A percentile compares a stretch with the other conserved stretches of the same genome.
phyloP scores from a whole-genome alignment of 208 protist species.

The Vickermania ingenoplastis region DNA sequence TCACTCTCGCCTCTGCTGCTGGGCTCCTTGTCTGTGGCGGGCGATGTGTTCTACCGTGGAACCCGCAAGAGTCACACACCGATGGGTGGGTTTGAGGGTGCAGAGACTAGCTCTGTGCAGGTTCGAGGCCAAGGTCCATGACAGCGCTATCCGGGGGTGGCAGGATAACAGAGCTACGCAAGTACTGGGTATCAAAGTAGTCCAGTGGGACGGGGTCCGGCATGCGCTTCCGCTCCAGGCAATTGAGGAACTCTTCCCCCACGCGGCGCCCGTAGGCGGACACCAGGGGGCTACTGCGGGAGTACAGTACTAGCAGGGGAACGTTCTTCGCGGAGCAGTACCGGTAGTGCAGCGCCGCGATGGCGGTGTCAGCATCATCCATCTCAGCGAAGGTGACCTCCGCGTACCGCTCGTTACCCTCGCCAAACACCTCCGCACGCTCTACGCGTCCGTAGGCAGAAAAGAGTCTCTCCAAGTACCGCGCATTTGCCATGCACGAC shows the following conservation, averaged over 20 bases:
- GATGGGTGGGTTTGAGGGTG: too few relatives aligned
- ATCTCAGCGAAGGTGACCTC: slow-evolving; percentile 57
- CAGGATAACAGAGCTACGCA: slow-evolving; percentile 38
- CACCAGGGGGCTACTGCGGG: slow-evolving; percentile 40
- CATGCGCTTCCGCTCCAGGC: slow-evolving; percentile 34
- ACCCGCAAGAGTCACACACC: too few relatives aligned
- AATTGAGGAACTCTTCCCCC: slow-evolving; percentile 46
- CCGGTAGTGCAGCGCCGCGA: slow-evolving; percentile 73
- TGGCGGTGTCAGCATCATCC: slow-evolving; percentile 70
- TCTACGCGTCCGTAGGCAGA: slow-evolving; percentile 68
- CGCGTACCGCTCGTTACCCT: slow-evolving; percentile 42
- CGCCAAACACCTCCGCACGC: slow-evolving; percentile 42
- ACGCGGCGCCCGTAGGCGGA: slow-evolving; percentile 59
- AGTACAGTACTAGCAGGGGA: slow-evolving; percentile 79
- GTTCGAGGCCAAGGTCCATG: slow-evolving; percentile 19
- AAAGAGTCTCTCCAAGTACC: slow-evolving; percentile 77
- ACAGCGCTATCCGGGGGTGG: slow-evolving; percentile 56
- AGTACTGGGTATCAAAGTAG: slow-evolving; percentile 45
- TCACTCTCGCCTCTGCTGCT: too few relatives aligned
- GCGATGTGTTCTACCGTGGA: too few relatives aligned
- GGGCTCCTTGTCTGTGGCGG: too few relatives aligned
- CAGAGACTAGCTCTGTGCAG: too few relatives aligned
- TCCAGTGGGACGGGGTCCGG: slow-evolving; percentile 41
- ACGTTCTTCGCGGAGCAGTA: slow-evolving; percentile 60
- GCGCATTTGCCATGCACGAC: slow-evolving; percentile 55